Percentiles rank a stretch among this genome's conserved stretches.
Conservation (phyloP, 164 flowering plant species). For the Vitis riparia region DNA sequence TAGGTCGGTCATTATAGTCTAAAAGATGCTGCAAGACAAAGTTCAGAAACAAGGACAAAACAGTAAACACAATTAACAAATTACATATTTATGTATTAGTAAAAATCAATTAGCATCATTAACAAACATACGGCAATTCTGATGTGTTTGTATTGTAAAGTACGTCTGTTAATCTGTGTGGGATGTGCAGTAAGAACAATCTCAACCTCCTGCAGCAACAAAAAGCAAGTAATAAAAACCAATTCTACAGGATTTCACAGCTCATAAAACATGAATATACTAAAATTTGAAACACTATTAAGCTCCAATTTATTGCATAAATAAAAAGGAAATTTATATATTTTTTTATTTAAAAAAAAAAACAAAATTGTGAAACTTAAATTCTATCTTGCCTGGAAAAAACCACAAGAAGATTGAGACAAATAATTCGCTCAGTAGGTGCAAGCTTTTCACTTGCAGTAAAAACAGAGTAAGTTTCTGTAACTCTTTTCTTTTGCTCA, state of each 20-base stretch:
- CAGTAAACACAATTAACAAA: not conserved
- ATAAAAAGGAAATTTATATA: too few relatives aligned
- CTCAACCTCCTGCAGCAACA: conserved; percentile 71
- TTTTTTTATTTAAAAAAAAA: too few relatives aligned
- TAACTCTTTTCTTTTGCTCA: not conserved
- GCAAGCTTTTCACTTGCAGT: too few relatives aligned
- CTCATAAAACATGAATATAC: not conserved
- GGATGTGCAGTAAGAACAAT: conserved; percentile 96
- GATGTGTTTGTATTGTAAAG: conserved; percentile 85
- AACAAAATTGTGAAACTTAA: too few relatives aligned
- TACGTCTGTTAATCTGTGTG: conserved; percentile 85
- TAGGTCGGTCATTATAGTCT: conserved; percentile 79
- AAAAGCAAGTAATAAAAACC: conserved; percentile 2
- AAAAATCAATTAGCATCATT: not conserved
- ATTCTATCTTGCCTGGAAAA: too few relatives aligned
- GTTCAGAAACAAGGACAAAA: conserved; percentile 7
- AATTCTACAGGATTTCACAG: not conserved
- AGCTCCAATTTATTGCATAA: too few relatives aligned
- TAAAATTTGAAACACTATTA: too few relatives aligned
- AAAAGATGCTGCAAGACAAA: conserved; percentile 66
- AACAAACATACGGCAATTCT: conserved; percentile 71
- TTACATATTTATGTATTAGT: not conserved
- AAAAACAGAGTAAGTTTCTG: not conserved
- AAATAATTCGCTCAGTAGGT: too few relatives aligned
- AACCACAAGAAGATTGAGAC: too few relatives aligned